These are phyloP conservation scores for Pontederia crassipes DNA, from an alignment of 176 grass and related monocot species.

Conservation along the genomic window DNA sequence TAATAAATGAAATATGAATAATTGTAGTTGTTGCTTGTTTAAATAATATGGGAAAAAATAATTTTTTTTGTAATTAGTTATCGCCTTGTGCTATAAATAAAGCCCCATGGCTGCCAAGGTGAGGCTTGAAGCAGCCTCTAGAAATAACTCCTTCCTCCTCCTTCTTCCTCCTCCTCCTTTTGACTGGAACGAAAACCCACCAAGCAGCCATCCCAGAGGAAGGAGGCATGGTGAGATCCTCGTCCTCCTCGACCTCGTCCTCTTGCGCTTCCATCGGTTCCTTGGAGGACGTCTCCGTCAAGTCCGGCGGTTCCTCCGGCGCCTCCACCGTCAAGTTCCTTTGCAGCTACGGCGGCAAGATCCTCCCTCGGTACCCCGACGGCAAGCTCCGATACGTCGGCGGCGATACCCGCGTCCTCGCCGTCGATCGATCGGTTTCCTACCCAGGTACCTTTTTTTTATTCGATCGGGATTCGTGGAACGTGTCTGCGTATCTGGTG, in stretches of 20 bases:
- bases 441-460: conserved; percentile 32
- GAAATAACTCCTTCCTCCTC: neutral
- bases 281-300: neutral
- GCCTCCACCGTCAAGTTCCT: conserved; percentile 41
- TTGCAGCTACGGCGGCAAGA: conserved; percentile 77
- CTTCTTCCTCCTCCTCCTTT: neutral
- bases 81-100: neutral
- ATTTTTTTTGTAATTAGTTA: no score
- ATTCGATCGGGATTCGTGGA: neutral
- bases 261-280: neutral
- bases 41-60: no score
- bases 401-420: conserved; percentile 64
- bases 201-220: neutral
- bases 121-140: neutral
- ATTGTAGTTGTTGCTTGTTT: no score
- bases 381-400: conserved; percentile 69
- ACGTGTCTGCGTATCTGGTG: no score
- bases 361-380: conserved; percentile 51
- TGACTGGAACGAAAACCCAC: neutral
- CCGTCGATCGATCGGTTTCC: conserved; percentile 31
- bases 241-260: neutral
- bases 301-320: neutral
- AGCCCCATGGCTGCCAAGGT: neutral
- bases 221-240: neutral
- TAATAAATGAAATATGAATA: no score